Base-by-base conservation (phyloP, 2,329 filamentous ascomycete genomes). In the Epichloe gansuensis region DNA sequence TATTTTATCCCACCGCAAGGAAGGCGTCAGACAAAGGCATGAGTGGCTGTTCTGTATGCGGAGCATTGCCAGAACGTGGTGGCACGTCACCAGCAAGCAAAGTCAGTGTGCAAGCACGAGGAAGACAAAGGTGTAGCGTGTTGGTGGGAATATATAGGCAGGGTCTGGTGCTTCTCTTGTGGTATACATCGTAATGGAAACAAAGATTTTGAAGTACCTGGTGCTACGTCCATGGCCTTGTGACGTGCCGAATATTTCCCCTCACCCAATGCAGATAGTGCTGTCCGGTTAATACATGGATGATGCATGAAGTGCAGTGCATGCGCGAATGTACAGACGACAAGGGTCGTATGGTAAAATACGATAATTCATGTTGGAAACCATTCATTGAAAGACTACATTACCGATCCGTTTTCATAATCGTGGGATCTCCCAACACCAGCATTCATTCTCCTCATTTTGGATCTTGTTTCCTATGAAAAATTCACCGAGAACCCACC, bases 181-280 rank as follows among this genome's bases (percentile, higher is more conserved):
- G 63, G 63, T 61, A 60, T 56, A 62, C 57, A 57, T 63, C 59
- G 58, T 66, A 66, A 66, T 66, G 64, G 63, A 62, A 60, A 60
- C 60, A 61, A 54, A 56, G 60, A 59, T 61, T 63, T 60, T 59
- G 40, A 45, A 48, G 11, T 11, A 49, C 31, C 15, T 43, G n/a
- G n/a, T 34, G 35, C 44, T 9, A 7, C 21, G 27, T n/a, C 17
- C 27, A 42, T 23, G 40, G 21, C 9, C 40, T 42, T 23, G 40
- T 23, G 12, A 13, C 15, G 5, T 13, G 36, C 36, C n/a, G 36
- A 39, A n/a, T n/a, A n/a, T 39, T 39, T 31, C 9, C 9, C 9
- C 9, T 9, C 31, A 31, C 31, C 9, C 31, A 31, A 31, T 31
- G 31, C 31, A 31, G 31, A 31, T 31, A 11, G 9, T 8, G 31